Evolutionary conservation across 2,329 filamentous ascomycete species (phyloP), one percentile per base, ranked within the genome.

Genomic region (Aspergillus arachidicola): DNA sequence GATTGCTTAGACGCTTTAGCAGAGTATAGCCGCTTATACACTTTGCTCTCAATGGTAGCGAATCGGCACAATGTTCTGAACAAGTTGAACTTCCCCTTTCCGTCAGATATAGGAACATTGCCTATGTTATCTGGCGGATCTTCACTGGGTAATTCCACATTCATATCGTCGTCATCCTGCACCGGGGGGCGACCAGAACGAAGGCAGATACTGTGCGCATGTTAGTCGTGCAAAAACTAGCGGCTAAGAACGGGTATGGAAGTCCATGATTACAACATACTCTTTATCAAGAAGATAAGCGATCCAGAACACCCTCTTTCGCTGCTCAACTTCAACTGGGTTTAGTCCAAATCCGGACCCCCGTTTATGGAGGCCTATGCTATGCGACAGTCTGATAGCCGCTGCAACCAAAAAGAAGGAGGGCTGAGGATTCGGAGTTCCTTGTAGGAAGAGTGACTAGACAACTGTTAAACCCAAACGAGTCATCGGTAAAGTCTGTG

Each of bases 381-480:
- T 97, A 76, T 98, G 94, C 1, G 94, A 91, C 23, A 97, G 84
- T 58, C 95, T 86, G 68, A 98, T 94, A 4, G 95, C 95, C 14
- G 94, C 92, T 6, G 94, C 92, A 34, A 98, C 90, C 57, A 98
- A 85, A 71, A 97, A 90, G 75, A 96, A 97, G 2, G 92, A 91
- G 1, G 95, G 94, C 71, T 99, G 95, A 0, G 94, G 95, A 72
- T 98, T 99, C 0, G 95, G 94, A 0, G 95, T 98, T 66, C 95
- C 95, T 76, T 97, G 93, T 79, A 99, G 86, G 80, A 98, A 99
- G 19, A 97, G 83, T 2, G 93, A 89, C 82, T 85, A 66, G n/a
- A 60, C 46, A 43, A 41, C 46, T 14, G 45, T 71, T 65, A 72
- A 62, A 38, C 38, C 14, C 38, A 11, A 2, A 19, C 11, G 19